These are phyloP conservation scores for Rhodotorula paludigena DNA, from an alignment of 768 basidiomycete species.

Conservation along the genomic window DNA sequence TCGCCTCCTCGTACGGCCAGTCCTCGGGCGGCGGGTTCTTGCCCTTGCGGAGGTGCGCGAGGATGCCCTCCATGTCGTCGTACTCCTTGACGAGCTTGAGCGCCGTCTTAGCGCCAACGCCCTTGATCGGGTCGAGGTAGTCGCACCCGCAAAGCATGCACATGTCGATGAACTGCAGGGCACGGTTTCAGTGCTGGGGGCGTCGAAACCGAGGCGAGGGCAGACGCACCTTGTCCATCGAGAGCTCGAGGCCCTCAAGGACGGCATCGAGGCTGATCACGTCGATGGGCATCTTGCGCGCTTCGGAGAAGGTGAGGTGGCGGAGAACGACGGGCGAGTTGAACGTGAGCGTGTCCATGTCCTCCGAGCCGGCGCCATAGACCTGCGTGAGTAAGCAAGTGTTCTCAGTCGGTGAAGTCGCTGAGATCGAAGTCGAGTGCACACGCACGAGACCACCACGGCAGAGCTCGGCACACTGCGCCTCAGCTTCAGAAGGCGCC, in stretches of 20 bases:
- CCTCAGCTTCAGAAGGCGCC: conserved; percentile 98
- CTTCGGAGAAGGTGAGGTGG: conserved; percentile 95
- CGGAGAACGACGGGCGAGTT: conserved; percentile 82
- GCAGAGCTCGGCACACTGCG: conserved; percentile 97
- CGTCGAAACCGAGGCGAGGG: neutral
- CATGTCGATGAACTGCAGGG: conserved; percentile 78
- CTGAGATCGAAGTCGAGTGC: neutral
- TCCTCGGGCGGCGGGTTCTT: conserved; percentile 76
- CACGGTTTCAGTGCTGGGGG: neutral
- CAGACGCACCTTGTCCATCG: conserved; percentile 72
- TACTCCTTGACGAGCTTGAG: conserved; percentile 85
- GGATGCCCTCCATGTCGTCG: conserved; percentile 63
- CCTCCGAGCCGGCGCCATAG: conserved; percentile 95
- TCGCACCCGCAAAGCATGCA: conserved; percentile 96
- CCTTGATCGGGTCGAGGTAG: conserved; percentile 97
- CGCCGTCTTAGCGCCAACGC: conserved; percentile 90
- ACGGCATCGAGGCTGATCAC: conserved; percentile 79
- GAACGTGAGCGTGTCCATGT: conserved; percentile 99
- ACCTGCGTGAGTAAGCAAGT: conserved; percentile 55
- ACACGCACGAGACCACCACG: conserved; percentile 74
- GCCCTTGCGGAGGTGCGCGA: conserved; percentile 58
- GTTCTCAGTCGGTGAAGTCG: too few species aligned
- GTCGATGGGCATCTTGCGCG: conserved; percentile 91
- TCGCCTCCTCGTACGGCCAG: conserved; percentile 96
- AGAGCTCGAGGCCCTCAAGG: conserved; percentile 82